phyloP scores from a whole-genome alignment of 768 basidiomycete genomes.

The Pleurotus djamor region DNA sequence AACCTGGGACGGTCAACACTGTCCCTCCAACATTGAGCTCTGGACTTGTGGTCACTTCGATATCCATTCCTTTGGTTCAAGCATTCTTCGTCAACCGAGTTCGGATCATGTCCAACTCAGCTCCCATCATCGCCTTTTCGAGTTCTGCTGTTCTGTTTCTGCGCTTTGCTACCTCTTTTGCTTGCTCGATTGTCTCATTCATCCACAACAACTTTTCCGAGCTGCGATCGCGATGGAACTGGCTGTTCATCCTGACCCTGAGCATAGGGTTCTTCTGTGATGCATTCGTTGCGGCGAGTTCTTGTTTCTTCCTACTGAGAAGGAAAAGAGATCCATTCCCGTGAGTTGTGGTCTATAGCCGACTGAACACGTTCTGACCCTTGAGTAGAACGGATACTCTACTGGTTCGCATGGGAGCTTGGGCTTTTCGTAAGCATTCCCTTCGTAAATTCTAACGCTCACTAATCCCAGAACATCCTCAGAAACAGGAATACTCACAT shows the following conservation, averaged over 20 bases:
- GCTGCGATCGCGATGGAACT: slow-evolving; percentile 11
- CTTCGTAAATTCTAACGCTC: too few species aligned
- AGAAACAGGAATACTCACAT: too few species aligned
- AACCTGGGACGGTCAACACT: slow-evolving; percentile 10
- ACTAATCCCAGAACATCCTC: too few species aligned
- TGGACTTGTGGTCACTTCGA: slow-evolving; percentile 20
- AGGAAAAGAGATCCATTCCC: background rate
- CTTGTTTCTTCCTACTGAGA: background rate
- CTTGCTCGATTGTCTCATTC: slow-evolving; percentile 11
- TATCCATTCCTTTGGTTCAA: slow-evolving; percentile 17
- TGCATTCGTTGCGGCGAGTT: background rate
- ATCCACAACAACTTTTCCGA: slow-evolving; percentile 10
- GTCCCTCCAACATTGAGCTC: slow-evolving; percentile 13
- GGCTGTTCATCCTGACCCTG: slow-evolving; percentile 17
- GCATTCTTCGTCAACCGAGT: slow-evolving; percentile 19
- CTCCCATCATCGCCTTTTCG: slow-evolving; percentile 13
- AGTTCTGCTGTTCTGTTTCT: slow-evolving; percentile 8
- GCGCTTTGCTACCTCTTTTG: slow-evolving; percentile 15
- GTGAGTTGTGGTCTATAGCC: background rate
- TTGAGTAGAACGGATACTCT: background rate
- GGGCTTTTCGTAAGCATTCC: too few species aligned
- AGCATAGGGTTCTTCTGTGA: slow-evolving; percentile 11
- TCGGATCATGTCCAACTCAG: slow-evolving; percentile 13
- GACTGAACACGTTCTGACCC: background rate
- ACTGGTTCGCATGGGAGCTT: too few species aligned